Percentiles rank a stretch among this genome's conserved stretches.
phyloP scores from a whole-genome alignment of 192 early-diverging fungal genomes.

The Cetraspora pellucida region DNA sequence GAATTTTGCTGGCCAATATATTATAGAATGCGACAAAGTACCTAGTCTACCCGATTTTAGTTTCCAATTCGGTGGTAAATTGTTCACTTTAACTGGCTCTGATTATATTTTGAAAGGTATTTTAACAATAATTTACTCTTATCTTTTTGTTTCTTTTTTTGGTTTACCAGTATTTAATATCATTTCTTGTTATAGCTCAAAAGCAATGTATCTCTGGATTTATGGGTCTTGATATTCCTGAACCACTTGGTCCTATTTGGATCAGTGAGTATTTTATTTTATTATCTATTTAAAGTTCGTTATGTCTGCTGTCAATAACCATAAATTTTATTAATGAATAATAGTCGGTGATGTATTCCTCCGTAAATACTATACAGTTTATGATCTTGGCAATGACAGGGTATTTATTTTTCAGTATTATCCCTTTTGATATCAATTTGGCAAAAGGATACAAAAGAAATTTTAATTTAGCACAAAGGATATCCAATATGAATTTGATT shows the following conservation, averaged over 20 bases:
- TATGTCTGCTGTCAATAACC: not conserved
- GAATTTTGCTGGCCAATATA: slow-evolving; percentile 88
- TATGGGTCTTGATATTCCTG: slow-evolving; percentile 92
- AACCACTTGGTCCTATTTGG: slow-evolving; percentile 76
- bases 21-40: slow-evolving; percentile 76
- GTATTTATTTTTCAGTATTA: slow-evolving; percentile 61
- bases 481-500: no score
- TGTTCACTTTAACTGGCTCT: slow-evolving; percentile 63
- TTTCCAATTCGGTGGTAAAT: slow-evolving; percentile 74
- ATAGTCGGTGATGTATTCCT: slow-evolving; percentile 79
- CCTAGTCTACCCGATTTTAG: slow-evolving; percentile 74
- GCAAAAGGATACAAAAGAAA: no score
- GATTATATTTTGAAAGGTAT: slow-evolving; percentile 54
- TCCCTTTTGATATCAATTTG: no score
- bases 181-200: slow-evolving; percentile 59
- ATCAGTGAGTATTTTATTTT: slow-evolving; percentile 50
- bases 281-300: not conserved
- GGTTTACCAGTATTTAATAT: slow-evolving; percentile 51
- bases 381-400: slow-evolving; percentile 70
- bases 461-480: no score
- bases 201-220: slow-evolving; percentile 78
- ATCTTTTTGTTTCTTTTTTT: not conserved
- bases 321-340: not conserved
- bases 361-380: slow-evolving; percentile 78
- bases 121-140: slow-evolving; percentile 7